Conservation (phyloP, 768 basidiomycete genomes). For the Nidula microcarpa region DNA sequence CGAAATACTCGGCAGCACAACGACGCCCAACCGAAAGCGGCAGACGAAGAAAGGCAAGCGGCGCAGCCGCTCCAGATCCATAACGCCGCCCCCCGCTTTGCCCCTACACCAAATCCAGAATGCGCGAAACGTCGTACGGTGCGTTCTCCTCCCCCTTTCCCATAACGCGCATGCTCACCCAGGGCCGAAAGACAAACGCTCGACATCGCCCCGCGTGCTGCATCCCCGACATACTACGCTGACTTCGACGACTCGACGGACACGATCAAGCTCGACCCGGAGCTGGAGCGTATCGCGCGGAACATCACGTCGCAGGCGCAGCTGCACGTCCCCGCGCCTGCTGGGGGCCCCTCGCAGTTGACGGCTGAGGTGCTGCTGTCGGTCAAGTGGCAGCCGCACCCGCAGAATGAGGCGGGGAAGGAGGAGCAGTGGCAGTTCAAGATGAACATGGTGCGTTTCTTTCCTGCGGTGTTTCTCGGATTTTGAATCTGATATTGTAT, state of each 20-base stretch:
- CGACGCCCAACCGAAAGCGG: constrained; percentile 22
- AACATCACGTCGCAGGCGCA: constrained; percentile 22
- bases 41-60: constrained; percentile 38
- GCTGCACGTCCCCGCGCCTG: constrained; percentile 14
- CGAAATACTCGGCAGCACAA: constrained; percentile 23
- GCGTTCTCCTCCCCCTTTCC: constrained; percentile 7
- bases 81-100: constrained; percentile 73
- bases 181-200: constrained; percentile 43
- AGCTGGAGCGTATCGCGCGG: constrained; percentile 56
- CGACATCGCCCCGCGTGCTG: constrained; percentile 30
- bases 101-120: constrained; percentile 49
- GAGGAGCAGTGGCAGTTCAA: constrained; percentile 46
- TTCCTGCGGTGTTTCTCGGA: not conserved
- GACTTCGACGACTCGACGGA: constrained; percentile 45
- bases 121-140: constrained; percentile 64
- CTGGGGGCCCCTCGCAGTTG: constrained; percentile 23
- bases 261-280: constrained; percentile 52
- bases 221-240: constrained; percentile 43
- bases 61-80: constrained; percentile 65
- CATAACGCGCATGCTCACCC: not conserved
- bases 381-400: constrained; percentile 69
- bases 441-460: constrained; percentile 51
- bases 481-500: not conserved
- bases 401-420: constrained; percentile 37
- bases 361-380: constrained; percentile 43